Conservation (phyloP, 257 asterid genomes). For the Nyctanthes arbortristis region DNA sequence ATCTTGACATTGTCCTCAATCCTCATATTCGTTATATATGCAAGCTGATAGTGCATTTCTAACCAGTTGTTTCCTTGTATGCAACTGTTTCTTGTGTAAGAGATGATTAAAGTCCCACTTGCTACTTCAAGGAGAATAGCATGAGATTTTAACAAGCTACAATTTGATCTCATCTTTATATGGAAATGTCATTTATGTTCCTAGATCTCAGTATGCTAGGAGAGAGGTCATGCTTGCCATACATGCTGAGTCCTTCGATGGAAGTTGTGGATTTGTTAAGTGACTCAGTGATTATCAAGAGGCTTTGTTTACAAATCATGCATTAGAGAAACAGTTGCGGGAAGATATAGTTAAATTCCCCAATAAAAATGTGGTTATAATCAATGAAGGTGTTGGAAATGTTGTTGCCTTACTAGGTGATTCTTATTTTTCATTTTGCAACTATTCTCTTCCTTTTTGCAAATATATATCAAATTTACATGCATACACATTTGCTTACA, state of each 20-base stretch:
- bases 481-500: constrained; percentile 5
- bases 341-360: constrained; percentile 22
- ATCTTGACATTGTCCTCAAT: neutral
- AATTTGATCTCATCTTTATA: constrained; percentile 70
- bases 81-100: constrained; percentile 90
- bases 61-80: constrained; percentile 29
- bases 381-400: constrained; percentile 93
- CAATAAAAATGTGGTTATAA: constrained; percentile 49
- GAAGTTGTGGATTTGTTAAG: constrained; percentile 46
- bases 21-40: neutral
- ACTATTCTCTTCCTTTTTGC: neutral
- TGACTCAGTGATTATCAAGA: constrained; percentile 45
- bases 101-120: constrained; percentile 82
- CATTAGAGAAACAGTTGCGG: constrained; percentile 16
- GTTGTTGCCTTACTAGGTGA: constrained; percentile 77
- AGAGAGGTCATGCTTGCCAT: constrained; percentile 76
- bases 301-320: constrained; percentile 32
- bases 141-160: constrained; percentile 79
- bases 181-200: constrained; percentile 71
- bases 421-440: neutral
- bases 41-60: constrained; percentile 9
- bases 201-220: constrained; percentile 70
- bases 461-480: neutral
- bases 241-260: constrained; percentile 60
- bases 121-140: constrained; percentile 94